Base-by-base conservation (phyloP, 257 asterid species). In the Solanum sejunctum region DNA sequence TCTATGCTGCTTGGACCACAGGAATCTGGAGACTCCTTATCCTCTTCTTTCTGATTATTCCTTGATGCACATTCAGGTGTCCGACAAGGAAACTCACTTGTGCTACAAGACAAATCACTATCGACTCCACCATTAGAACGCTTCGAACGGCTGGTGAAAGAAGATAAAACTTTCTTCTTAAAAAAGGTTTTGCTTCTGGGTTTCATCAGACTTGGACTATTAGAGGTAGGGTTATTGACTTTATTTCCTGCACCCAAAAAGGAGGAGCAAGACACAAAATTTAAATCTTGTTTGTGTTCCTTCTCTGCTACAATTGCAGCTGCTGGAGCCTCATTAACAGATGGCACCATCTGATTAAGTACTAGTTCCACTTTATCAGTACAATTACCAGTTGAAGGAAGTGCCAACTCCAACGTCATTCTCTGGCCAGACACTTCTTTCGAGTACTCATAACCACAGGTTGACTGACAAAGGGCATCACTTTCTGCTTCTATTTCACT, bases 181-280 rank as follows among this genome's bases (percentile, higher is more conserved):
- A 84, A 87, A 85, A 90, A 85, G 89, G 43, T 90, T 85, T 88
- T 91, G 87, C 87, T 79, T 86, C 88, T 80, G 82, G 90, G 92
- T 83, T 83, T 87, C 77, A 84, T 84, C 23, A 85, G 39, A 82
- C 87, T 89, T 61, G 83, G 84, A 88, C 89, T 88, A 55, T 56
- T 51, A 36, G 75, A 70, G 10, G 89, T 85, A 21, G 69, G 88
- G 87, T 85, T 91, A 17, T 63, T 64, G 60, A 81, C 84, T 85
- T 89, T 23, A 73, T 73, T 73, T 73, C 60, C 81, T 21, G 81
- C 81, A 73, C 41, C 58, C 8, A 21, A 73, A 45, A 73, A 11
- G 1, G 81, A 73, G 36, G 81, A 73, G 60, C 80, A 45, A 43
- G 80, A 72, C 57, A 45, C 57, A 12, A 47, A 8, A 73, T 49